Evolutionary conservation across 2,329 filamentous ascomycete species (phyloP).

Genomic region (Zymoseptoria crescenta): DNA sequence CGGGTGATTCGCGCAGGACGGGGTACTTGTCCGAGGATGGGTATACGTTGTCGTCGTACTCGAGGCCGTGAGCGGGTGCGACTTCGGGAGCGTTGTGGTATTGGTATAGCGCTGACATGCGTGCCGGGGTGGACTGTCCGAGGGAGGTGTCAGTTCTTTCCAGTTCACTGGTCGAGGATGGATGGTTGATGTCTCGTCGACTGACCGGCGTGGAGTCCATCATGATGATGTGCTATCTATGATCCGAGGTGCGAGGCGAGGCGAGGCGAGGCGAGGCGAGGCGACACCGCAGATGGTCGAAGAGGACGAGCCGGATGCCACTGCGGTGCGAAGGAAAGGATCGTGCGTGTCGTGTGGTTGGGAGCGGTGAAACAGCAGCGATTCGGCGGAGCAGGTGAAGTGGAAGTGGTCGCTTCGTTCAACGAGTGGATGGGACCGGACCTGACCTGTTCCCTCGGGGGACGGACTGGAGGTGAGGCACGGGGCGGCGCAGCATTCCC

Average conservation of each 20-base stretch:
- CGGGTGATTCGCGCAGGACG: slow-evolving; percentile 23
- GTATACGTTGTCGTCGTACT: slow-evolving; percentile 32
- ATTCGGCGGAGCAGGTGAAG: neutral
- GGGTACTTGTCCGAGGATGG: slow-evolving; percentile 32
- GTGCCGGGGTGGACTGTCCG: slow-evolving; percentile 14
- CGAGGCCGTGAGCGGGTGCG: slow-evolving; percentile 32
- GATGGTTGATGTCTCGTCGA: neutral
- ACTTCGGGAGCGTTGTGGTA: slow-evolving; percentile 35
- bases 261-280: no score
- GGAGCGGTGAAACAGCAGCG: neutral
- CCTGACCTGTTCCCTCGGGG: neutral
- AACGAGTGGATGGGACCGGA: neutral
- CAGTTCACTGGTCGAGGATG: neutral
- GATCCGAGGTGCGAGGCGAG: neutral
- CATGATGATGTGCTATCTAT: neutral
- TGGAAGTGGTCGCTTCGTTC: neutral
- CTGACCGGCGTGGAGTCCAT: neutral
- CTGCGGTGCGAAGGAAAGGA: neutral
- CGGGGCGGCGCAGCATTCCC: neutral
- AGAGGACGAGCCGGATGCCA: neutral
- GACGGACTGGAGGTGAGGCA: neutral
- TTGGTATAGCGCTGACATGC: slow-evolving; percentile 32
- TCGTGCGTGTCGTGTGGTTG: neutral
- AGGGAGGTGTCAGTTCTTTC: neutral
- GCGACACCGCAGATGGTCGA: neutral